Conservation (phyloP, 2,329 filamentous ascomycete genomes). For the Calonectria naviculata region DNA sequence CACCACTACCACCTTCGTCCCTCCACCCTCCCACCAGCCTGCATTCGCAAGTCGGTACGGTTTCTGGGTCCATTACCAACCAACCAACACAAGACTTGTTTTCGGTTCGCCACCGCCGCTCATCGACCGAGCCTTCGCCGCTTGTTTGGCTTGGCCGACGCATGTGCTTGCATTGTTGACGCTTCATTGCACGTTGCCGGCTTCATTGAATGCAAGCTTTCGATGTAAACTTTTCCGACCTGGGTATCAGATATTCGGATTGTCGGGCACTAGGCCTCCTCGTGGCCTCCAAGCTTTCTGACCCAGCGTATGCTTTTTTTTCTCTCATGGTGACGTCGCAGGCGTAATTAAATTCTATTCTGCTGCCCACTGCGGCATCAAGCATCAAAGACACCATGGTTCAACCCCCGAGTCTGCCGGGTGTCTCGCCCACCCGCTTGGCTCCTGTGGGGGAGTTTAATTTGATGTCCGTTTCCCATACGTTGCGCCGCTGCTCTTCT, state of each 20-base stretch:
- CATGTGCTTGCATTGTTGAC: background rate
- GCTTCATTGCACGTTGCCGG: background rate
- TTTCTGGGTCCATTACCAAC: background rate
- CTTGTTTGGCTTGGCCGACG: background rate
- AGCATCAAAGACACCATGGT: slow-evolving; percentile 3
- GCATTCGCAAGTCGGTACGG: background rate
- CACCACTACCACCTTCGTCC: slow-evolving; percentile 23
- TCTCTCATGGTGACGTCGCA: background rate
- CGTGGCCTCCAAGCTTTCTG: background rate
- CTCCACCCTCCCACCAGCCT: background rate
- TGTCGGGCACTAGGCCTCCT: background rate
- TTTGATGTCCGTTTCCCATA: slow-evolving; percentile 3
- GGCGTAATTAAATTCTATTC: slow-evolving; percentile 9
- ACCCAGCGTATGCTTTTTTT: background rate
- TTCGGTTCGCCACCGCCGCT: background rate
- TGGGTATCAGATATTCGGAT: slow-evolving; percentile 3
- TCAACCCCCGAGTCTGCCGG: background rate
- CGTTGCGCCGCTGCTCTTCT: background rate
- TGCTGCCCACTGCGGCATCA: background rate
- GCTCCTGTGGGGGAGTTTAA: background rate
- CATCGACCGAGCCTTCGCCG: background rate
- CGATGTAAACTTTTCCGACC: background rate
- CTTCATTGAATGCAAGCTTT: background rate
- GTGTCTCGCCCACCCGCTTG: background rate
- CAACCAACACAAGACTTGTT: slow-evolving; percentile 2